Base-by-base conservation (phyloP, 148 eudicot species). In the Vaccinium myrtillus region DNA sequence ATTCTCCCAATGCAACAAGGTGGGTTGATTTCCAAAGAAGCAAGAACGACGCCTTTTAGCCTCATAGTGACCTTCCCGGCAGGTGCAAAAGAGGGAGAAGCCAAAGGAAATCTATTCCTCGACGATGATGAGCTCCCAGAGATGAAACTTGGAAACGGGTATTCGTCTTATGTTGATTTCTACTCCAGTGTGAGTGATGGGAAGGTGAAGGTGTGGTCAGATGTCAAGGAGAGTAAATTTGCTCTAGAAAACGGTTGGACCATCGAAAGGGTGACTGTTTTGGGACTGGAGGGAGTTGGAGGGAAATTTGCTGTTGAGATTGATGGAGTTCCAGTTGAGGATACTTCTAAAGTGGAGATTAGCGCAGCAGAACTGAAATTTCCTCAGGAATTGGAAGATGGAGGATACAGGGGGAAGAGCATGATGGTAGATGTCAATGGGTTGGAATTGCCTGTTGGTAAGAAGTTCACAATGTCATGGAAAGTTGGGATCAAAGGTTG, bases 1-100 rank as follows among this genome's bases (percentile, higher is more conserved):
- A 96, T 96, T 3, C 65, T 96, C 79, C 99, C 99, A 74, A 95
- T 96, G 99, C 99, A 96, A 82, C 88, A 83, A 21, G 99, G 99
- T 5, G 99, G 99, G 55, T 0, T 92, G 91, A 85, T 94, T 36
- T 95, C 98, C 0, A 94, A 90, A 86, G 93, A 93, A 74, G 99
- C 99, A 36, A 93, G 99, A 85, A 88, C 46, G 87, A 96, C 99
- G 5, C 99, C 99, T 8, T 96, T 95, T 67, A 90, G 85, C 85
- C 98, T 96, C 18, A 87, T 95, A 4, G 92, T 96, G 39, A 83
- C 98, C 16, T 96, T 96, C 86, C 98, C 98, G 0, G 86, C 93
- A 0, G 97, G 94, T 0, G 93, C 91, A 12, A 87, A 85, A 4
- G 83, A 86, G 6, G 95, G 92, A 6, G 49, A 91, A 85, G 97